These are phyloP conservation scores for Myxozyma neotropica DNA, from an alignment of 805 yeast species.

Conservation along the genomic window DNA sequence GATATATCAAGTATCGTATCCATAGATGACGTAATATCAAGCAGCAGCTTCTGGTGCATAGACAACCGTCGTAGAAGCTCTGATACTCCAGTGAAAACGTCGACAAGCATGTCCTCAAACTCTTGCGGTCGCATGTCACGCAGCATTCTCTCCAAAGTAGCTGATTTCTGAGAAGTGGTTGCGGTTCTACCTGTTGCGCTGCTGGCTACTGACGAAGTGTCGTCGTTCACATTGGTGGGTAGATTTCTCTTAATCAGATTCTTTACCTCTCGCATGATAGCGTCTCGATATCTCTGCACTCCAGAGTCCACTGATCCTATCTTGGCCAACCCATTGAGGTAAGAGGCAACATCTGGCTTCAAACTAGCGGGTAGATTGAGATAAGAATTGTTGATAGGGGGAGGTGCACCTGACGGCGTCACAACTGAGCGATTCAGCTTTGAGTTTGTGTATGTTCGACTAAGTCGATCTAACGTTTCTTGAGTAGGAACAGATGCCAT, in stretches of 20 bases:
- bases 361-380: conserved; percentile 47
- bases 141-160: conserved; percentile 52
- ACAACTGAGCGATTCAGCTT: conserved; percentile 16
- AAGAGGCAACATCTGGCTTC: conserved; percentile 49
- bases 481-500: conserved; percentile 52
- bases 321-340: conserved; percentile 55
- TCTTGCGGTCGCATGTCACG: conserved; percentile 71
- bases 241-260: conserved; percentile 65
- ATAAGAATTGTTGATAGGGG: conserved; percentile 45
- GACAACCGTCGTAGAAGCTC: conserved; percentile 75
- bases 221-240: conserved; percentile 52
- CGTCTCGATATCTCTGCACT: conserved; percentile 65
- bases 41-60: conserved; percentile 73
- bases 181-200: conserved; percentile 36
- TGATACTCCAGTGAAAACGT: conserved; percentile 62
- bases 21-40: conserved; percentile 65
- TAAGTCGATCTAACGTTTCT: conserved; percentile 57
- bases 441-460: conserved; percentile 36
- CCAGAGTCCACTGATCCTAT: conserved; percentile 47
- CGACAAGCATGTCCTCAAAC: conserved; percentile 68
- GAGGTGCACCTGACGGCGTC: conserved; percentile 18
- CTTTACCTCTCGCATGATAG: conserved; percentile 70
- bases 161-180: conserved; percentile 43
- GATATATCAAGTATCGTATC: conserved; percentile 47
- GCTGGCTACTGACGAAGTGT: conserved; percentile 39